phyloP scores from a whole-genome alignment of 2,329 filamentous ascomycete genomes.

The Alternaria atra region DNA sequence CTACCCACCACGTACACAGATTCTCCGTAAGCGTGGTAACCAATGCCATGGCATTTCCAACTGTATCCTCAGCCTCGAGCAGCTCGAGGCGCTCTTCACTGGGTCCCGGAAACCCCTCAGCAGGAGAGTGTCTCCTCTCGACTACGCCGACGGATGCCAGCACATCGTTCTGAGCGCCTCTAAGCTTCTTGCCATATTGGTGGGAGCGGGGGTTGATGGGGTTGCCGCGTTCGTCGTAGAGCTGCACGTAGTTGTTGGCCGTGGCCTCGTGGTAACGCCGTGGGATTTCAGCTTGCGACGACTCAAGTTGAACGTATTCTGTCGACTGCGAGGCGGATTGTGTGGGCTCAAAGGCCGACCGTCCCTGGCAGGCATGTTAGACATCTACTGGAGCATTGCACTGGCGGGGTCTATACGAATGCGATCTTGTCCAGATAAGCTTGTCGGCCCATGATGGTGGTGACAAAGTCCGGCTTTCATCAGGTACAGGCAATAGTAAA shows the following conservation, averaged over 20 bases:
- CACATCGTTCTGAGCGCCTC: constrained; percentile 59
- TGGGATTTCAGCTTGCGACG: constrained; percentile 36
- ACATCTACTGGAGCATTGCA: constrained; percentile 1
- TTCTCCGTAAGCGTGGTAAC: constrained; percentile 37
- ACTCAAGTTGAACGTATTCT: constrained; percentile 40
- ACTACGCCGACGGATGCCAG: constrained; percentile 59
- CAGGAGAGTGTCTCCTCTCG: constrained; percentile 47
- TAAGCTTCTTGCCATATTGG: constrained; percentile 51
- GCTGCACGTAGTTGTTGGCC: constrained; percentile 46
- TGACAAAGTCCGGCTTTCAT: neutral
- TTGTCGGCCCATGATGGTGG: constrained; percentile 45
- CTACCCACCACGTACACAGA: constrained; percentile 49
- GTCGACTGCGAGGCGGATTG: constrained; percentile 30
- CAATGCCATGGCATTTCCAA: constrained; percentile 38
- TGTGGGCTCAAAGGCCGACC: constrained; percentile 53
- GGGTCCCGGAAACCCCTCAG: constrained; percentile 37
- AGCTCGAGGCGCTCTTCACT: constrained; percentile 40
- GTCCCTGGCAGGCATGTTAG: constrained; percentile 46
- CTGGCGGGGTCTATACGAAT: constrained; percentile 37
- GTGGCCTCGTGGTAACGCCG: constrained; percentile 31
- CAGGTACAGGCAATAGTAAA: neutral
- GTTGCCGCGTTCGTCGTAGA: constrained; percentile 57
- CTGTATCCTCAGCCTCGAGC: constrained; percentile 43
- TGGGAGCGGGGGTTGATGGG: constrained; percentile 54
- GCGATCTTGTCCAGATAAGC: constrained; percentile 51